Evolutionary conservation across 139 green algal genomes (phyloP).

Genomic region (Dunaliella sp.): DNA sequence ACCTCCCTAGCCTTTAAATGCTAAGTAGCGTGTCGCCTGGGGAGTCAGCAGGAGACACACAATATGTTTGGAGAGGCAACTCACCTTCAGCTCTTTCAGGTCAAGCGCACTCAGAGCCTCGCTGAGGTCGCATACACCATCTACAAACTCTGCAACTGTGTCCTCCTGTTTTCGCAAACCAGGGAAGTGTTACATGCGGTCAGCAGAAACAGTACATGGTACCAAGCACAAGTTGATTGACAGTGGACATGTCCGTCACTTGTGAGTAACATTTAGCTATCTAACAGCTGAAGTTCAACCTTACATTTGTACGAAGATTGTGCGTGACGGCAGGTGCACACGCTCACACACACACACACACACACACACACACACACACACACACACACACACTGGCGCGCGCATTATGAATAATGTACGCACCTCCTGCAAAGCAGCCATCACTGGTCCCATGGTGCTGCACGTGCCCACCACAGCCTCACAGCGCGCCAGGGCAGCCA

Average conservation of each 20-base stretch:
- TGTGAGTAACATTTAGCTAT: no score
- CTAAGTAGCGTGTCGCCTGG: not conserved
- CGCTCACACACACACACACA: no score
- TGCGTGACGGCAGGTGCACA: no score
- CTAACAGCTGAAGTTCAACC: no score
- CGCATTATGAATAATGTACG: not conserved
- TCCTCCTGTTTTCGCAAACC: constrained; percentile 9
- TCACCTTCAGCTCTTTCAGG: constrained; percentile 7
- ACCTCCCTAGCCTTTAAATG: no score
- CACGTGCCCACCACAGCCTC: not conserved
- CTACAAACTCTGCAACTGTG: not conserved
- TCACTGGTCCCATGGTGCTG: not conserved
- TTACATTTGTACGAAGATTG: no score
- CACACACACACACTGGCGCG: not conserved
- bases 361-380: not conserved
- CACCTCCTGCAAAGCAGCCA: not conserved
- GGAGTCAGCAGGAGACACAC: no score
- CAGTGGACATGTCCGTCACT: no score
- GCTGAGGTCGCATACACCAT: not conserved
- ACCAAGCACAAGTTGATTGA: no score
- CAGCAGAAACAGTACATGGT: no score
- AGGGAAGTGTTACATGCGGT: constrained; percentile 5
- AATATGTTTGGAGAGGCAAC: no score
- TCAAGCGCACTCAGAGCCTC: not conserved
- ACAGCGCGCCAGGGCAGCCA: not conserved